A percentile compares a stretch with the other conserved stretches of the same genome.
phyloP scores from a whole-genome alignment of 1,139 yeast genomes.

The Saccharomyces hybrid region DNA sequence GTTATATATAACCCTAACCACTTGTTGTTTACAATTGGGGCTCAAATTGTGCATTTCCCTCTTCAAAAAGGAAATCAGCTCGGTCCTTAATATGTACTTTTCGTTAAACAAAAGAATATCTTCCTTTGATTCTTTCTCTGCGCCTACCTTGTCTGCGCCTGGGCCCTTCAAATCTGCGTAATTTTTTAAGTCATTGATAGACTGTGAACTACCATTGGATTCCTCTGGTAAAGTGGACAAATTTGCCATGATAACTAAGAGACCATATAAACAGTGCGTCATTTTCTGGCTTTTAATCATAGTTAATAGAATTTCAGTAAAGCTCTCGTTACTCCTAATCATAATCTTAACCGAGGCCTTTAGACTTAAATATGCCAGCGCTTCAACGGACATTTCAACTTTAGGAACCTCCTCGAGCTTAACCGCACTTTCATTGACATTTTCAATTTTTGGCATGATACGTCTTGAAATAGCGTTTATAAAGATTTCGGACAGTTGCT shows the following conservation, averaged over 20 bases:
- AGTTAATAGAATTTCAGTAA: constrained; percentile 14
- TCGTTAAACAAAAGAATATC: constrained; percentile 20
- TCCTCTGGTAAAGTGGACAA: constrained; percentile 20
- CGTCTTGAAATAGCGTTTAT: constrained; percentile 7
- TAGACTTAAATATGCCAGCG: constrained; percentile 29
- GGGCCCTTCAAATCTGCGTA: constrained; percentile 20
- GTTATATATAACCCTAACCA: constrained; percentile 25
- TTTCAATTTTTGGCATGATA: background rate
- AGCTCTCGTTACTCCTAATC: constrained; percentile 17
- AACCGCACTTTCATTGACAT: background rate
- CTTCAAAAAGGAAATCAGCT: constrained; percentile 19
- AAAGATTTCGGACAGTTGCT: constrained; percentile 18
- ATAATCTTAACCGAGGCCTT: constrained; percentile 21
- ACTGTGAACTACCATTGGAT: constrained; percentile 8
- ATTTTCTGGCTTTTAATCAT: constrained; percentile 8
- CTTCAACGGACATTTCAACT: constrained; percentile 23
- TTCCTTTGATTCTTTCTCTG: constrained; percentile 15
- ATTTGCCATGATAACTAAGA: constrained; percentile 25
- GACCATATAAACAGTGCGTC: constrained; percentile 18
- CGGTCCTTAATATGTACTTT: constrained; percentile 17
- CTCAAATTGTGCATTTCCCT: constrained; percentile 12
- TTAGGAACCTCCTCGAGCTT: constrained; percentile 8
- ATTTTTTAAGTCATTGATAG: constrained; percentile 19
- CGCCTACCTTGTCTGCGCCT: constrained; percentile 6
- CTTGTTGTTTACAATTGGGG: constrained; percentile 22